A percentile compares a stretch with the other conserved stretches of the same genome.
These are phyloP conservation scores for Echinosophora koreensis DNA, from an alignment of 306 rosid genomes.

Conservation along the genomic window DNA sequence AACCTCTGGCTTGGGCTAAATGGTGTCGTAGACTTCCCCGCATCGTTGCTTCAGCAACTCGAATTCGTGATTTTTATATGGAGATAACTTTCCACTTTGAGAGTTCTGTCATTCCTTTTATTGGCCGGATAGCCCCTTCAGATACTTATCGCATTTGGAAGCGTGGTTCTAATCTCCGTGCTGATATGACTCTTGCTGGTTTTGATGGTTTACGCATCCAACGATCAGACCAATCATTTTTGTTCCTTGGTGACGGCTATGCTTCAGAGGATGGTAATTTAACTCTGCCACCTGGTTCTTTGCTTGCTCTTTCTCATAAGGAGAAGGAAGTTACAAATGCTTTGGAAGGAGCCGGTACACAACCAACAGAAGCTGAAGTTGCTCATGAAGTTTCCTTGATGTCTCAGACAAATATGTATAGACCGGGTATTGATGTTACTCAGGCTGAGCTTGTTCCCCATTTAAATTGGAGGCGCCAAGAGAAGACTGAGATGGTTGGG, in stretches of 20 bases:
- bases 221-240: conserved; percentile 92
- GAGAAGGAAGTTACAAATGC: conserved; percentile 97
- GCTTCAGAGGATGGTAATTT: conserved; percentile 80
- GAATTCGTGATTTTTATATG: conserved; percentile 98
- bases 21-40: conserved; percentile 99
- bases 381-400: conserved; percentile 94
- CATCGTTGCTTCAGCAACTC: conserved; percentile 86
- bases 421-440: conserved; percentile 98
- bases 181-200: conserved; percentile 99
- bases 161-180: conserved; percentile 98
- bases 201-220: conserved; percentile 97
- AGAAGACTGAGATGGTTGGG: conserved; percentile 96
- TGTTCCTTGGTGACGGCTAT: conserved; percentile 98
- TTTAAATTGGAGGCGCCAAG: conserved; percentile 98
- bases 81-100: conserved; percentile 98
- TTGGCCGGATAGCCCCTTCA: conserved; percentile 96
- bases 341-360: conserved; percentile 97
- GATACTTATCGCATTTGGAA: conserved; percentile 99
- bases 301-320: conserved; percentile 94
- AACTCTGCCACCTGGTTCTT: conserved; percentile 80
- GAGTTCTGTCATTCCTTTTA: conserved; percentile 97
- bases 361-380: conserved; percentile 95
- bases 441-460: conserved; percentile 98
- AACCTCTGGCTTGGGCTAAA: conserved; percentile 98
- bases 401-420: conserved; percentile 96